A percentile compares a stretch with the other conserved stretches of the same genome.
Conservation (phyloP, 768 basidiomycete species). For the Pleurotus giganteus region DNA sequence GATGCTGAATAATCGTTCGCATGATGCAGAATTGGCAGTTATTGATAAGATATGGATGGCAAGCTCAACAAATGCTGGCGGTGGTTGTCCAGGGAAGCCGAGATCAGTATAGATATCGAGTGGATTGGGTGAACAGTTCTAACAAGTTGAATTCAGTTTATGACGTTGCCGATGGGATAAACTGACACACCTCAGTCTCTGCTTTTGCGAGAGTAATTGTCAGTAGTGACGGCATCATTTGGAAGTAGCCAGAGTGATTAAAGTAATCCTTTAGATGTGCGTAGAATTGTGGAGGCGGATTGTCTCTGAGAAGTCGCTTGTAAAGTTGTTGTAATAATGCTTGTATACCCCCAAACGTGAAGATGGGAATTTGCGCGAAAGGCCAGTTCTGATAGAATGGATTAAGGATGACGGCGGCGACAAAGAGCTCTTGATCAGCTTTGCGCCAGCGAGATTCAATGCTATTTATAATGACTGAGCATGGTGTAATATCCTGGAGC, state of each 20-base stretch:
- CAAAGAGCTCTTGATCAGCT: constrained; percentile 7
- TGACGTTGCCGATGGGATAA: background rate
- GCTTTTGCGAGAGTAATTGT: background rate
- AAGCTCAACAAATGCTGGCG: constrained; percentile 14
- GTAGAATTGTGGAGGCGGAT: background rate
- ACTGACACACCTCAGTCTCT: background rate
- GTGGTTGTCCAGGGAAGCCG: background rate
- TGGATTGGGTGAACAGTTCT: constrained; percentile 10
- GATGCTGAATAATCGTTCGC: constrained; percentile 19
- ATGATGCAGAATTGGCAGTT: constrained; percentile 22
- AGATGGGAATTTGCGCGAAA: background rate
- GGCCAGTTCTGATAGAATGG: constrained; percentile 7
- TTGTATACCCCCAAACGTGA: background rate
- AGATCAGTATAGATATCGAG: constrained; percentile 7
- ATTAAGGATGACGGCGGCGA: constrained; percentile 8
- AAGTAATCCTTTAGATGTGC: constrained; percentile 3
- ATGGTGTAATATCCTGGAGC: constrained; percentile 11
- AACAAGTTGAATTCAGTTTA: background rate
- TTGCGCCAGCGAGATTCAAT: too few species aligned
- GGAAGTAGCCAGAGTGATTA: background rate
- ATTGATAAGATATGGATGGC: constrained; percentile 19
- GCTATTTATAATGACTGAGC: background rate
- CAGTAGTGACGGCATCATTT: background rate
- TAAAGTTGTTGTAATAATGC: background rate
- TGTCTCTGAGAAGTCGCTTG: background rate